phyloP scores from a whole-genome alignment of 2,329 filamentous ascomycete species.

The Aureobasidium leucospermi region DNA sequence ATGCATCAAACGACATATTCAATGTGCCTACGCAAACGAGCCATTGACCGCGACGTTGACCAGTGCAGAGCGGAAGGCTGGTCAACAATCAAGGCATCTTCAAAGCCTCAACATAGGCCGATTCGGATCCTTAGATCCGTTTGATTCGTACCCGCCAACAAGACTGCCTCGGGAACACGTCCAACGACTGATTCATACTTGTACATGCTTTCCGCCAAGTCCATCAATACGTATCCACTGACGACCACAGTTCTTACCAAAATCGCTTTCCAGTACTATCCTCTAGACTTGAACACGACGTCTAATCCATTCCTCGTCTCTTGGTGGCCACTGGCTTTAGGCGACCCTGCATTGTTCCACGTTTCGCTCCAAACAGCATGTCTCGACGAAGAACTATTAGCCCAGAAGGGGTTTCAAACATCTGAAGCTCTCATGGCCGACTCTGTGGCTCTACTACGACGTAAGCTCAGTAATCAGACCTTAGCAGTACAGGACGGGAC shows the following conservation, averaged over 20 bases:
- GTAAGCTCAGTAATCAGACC: not conserved
- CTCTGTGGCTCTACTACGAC: not conserved
- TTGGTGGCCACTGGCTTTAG: slow-evolving; percentile 9
- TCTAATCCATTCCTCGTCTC: slow-evolving; percentile 3
- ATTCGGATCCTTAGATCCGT: not conserved
- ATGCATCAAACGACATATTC: not conserved
- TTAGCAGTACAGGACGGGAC: slow-evolving; percentile 1
- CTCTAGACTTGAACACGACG: not conserved
- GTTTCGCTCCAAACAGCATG: slow-evolving; percentile 7
- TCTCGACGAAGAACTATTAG: not conserved
- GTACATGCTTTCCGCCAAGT: not conserved
- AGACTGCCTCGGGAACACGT: slow-evolving; percentile 1
- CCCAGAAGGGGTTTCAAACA: not conserved
- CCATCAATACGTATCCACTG: not conserved
- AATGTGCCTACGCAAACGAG: slow-evolving; percentile 7
- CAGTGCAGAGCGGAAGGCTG: not conserved
- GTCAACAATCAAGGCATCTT: not conserved
- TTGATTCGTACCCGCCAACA: slow-evolving; percentile 6
- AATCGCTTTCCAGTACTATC: slow-evolving; percentile 12
- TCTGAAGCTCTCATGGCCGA: slow-evolving; percentile 2
- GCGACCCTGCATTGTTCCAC: slow-evolving; percentile 8
- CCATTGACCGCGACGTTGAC: not conserved
- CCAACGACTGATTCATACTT: not conserved
- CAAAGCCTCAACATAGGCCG: not conserved
- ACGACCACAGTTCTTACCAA: not conserved